Percentiles rank a stretch among this genome's conserved stretches.
Conservation (phyloP, 495 filamentous ascomycete genomes). For the Tuber calosporum region DNA sequence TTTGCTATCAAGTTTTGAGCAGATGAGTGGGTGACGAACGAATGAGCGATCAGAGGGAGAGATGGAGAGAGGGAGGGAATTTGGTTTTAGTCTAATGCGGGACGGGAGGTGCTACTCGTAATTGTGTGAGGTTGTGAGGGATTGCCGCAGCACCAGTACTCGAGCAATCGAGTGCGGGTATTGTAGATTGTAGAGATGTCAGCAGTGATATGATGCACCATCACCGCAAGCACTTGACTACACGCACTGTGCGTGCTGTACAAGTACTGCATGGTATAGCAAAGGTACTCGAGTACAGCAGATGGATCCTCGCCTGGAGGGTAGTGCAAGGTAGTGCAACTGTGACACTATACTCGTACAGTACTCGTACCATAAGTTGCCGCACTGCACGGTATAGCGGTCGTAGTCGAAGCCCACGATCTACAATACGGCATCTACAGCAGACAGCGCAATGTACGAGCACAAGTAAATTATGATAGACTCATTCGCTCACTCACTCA, state of each 20-base stretch:
- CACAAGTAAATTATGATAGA: background rate
- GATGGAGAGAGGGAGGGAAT: background rate
- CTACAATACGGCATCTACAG: background rate
- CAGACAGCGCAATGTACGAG: background rate
- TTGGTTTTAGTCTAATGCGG: background rate
- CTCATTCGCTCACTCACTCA: background rate
- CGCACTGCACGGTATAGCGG: background rate
- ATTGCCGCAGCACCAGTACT: background rate
- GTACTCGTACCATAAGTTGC: too few species aligned
- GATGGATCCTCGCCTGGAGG: background rate
- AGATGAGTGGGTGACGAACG: background rate
- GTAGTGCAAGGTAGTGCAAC: too few species aligned
- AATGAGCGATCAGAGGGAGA: background rate
- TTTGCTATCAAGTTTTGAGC: background rate
- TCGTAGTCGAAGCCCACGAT: background rate
- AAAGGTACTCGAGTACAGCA: background rate
- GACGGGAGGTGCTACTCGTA: background rate
- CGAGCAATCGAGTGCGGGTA: too few species aligned
- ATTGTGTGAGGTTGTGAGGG: background rate
- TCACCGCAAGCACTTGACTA: too few species aligned
- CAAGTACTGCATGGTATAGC: background rate
- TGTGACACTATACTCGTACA: too few species aligned
- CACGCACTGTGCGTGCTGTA: background rate
- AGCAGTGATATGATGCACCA: background rate
- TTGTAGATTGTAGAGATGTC: background rate